Conservation (phyloP, 1,284 basidiomycete genomes). For the Ustanciosporium gigantosporum region DNA sequence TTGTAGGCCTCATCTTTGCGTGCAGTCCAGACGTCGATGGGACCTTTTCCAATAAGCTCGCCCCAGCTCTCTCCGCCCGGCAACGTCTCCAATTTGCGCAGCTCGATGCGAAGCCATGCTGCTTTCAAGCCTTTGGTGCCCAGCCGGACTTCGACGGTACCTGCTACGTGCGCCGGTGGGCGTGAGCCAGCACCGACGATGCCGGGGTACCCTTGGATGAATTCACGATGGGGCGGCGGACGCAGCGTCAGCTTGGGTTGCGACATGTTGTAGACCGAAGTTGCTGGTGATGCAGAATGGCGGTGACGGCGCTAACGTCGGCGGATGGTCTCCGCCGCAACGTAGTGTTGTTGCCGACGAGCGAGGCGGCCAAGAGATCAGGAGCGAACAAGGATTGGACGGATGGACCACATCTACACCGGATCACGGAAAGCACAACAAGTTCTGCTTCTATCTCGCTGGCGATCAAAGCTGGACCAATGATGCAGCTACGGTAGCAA, state of each 20-base stretch:
- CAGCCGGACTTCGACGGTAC: constrained; percentile 50
- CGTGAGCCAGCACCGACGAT: constrained; percentile 45
- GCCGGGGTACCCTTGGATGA: constrained; percentile 57
- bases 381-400: no score
- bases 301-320: no score
- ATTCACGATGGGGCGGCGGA: constrained; percentile 52
- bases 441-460: no score
- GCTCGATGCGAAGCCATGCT: constrained; percentile 57
- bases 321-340: no score
- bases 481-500: no score
- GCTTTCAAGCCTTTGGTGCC: constrained; percentile 53
- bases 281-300: no score
- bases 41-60: constrained; percentile 56
- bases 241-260: constrained; percentile 46
- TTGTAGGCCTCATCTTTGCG: constrained; percentile 26
- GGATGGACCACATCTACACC: no score
- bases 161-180: constrained; percentile 52
- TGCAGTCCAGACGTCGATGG: constrained; percentile 55
- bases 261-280: constrained; percentile 26
- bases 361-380: no score
- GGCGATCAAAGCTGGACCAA: no score
- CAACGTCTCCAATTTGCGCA: constrained; percentile 56
- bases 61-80: constrained; percentile 57
- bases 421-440: no score
- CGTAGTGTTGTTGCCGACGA: no score